These are phyloP conservation scores for Ophiostoma triangulosporum DNA, from an alignment of 2,329 filamentous ascomycete genomes.

Conservation along the genomic window DNA sequence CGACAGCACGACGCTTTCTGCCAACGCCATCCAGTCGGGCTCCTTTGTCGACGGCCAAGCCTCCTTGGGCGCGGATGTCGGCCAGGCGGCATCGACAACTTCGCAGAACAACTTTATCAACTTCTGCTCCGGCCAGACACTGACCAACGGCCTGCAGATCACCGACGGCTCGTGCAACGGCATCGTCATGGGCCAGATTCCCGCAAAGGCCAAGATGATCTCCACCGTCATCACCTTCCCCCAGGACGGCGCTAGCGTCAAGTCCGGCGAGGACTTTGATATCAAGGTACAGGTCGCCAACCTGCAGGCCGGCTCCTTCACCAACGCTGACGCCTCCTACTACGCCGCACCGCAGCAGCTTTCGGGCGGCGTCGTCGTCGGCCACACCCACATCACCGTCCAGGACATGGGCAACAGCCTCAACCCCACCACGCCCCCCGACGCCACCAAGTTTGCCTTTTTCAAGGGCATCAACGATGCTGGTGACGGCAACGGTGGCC, in stretches of 20 bases:
- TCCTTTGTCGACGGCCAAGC: slow-evolving; percentile 22
- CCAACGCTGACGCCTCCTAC: slow-evolving; percentile 45
- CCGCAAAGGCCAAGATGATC: slow-evolving; percentile 39
- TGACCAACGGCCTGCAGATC: slow-evolving; percentile 49
- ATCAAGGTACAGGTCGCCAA: slow-evolving; percentile 39
- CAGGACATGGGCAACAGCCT: slow-evolving; percentile 38
- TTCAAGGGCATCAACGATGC: slow-evolving; percentile 30
- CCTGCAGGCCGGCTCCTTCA: slow-evolving; percentile 43
- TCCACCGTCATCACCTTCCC: slow-evolving; percentile 40
- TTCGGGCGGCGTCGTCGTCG: slow-evolving; percentile 35
- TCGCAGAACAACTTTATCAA: slow-evolving; percentile 36
- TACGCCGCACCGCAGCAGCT: slow-evolving; percentile 45
- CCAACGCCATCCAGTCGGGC: slow-evolving; percentile 22
- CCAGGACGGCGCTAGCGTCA: slow-evolving; percentile 32
- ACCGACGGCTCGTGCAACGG: slow-evolving; percentile 48
- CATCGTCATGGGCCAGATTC: slow-evolving; percentile 47
- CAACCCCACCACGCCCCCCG: slow-evolving; percentile 34
- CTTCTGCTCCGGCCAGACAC: slow-evolving; percentile 39
- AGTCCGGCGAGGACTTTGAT: slow-evolving; percentile 36
- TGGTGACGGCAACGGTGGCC: slow-evolving; percentile 24
- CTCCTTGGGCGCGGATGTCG: slow-evolving; percentile 20
- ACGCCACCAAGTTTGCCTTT: slow-evolving; percentile 33
- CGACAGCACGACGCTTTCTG: slow-evolving; percentile 16
- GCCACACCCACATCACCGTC: slow-evolving; percentile 46
- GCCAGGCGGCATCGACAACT: slow-evolving; percentile 18